These are phyloP conservation scores for Hyaloscypha hepaticicola DNA, from an alignment of 495 filamentous ascomycete species.

Conservation along the genomic window DNA sequence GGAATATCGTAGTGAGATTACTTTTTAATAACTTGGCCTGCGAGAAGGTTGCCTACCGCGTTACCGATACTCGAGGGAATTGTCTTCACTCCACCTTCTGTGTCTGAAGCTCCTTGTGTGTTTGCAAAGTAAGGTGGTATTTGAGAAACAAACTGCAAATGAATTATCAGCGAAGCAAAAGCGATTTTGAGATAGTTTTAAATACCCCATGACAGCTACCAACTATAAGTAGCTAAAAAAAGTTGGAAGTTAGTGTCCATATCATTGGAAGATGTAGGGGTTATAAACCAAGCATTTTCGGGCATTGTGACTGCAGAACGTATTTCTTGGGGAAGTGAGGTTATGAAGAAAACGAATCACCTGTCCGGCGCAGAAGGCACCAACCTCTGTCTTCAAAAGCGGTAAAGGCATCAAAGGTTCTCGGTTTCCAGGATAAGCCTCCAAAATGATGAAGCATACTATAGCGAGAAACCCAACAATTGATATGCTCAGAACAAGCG, in stretches of 20 bases:
- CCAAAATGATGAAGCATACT: conserved; percentile 30
- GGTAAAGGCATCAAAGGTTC: conserved; percentile 36
- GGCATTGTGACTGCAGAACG: conserved; percentile 43
- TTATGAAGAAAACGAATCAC: conserved; percentile 49
- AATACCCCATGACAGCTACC: conserved; percentile 54
- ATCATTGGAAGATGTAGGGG: neutral
- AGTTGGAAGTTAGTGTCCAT: conserved; percentile 28
- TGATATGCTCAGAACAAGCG: conserved; percentile 19
- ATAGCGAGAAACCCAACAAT: conserved; percentile 19
- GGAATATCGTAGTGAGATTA: conserved; percentile 16
- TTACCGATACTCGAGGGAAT: conserved; percentile 66
- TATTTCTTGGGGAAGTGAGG: conserved; percentile 51
- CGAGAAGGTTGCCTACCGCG: conserved; percentile 56
- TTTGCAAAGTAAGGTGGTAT: conserved; percentile 71
- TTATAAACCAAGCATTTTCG: conserved; percentile 37
- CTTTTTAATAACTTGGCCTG: conserved; percentile 37
- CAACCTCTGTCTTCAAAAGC: conserved; percentile 44
- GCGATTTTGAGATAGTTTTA: conserved; percentile 35
- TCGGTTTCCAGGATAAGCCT: conserved; percentile 30
- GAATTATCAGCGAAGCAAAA: conserved; percentile 7
- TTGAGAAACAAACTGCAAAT: conserved; percentile 47
- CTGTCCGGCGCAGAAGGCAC: conserved; percentile 50
- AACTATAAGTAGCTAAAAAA: conserved; percentile 54
- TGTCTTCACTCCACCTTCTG: conserved; percentile 57
- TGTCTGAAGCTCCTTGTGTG: conserved; percentile 53